These are phyloP conservation scores for Russula vinacea DNA, from an alignment of 768 basidiomycete species.

Conservation along the genomic window DNA sequence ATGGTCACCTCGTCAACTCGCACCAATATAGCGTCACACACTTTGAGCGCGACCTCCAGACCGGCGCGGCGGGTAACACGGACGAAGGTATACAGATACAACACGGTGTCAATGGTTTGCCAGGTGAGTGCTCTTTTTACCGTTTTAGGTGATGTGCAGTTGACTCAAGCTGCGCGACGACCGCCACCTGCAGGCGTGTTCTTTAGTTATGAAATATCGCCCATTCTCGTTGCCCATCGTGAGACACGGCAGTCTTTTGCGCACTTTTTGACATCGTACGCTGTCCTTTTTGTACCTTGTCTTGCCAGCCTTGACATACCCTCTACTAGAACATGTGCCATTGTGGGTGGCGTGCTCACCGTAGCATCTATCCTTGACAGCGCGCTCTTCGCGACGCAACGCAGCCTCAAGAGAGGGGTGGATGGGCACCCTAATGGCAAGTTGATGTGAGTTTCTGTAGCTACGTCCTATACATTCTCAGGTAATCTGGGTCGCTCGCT, in stretches of 20 bases:
- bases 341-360: conserved; percentile 95
- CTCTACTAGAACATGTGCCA: conserved; percentile 79
- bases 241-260: conserved; percentile 94
- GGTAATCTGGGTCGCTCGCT: background rate
- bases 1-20: conserved; percentile 72
- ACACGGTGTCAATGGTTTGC: conserved; percentile 71
- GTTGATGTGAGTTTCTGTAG: conserved; percentile 27
- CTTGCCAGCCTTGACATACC: conserved; percentile 10
- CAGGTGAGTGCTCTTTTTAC: conserved; percentile 40
- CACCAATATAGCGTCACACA: conserved; percentile 96
- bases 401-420: conserved; percentile 59
- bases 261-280: conserved; percentile 96
- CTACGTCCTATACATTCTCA: conserved; percentile 5
- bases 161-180: conserved; percentile 11
- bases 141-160: background rate
- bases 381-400: conserved; percentile 77
- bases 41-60: conserved; percentile 86
- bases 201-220: conserved; percentile 96
- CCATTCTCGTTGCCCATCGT: conserved; percentile 87
- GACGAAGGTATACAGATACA: conserved; percentile 65
- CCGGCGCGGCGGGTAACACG: conserved; percentile 57
- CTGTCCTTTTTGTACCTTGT: conserved; percentile 27
- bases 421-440: conserved; percentile 29
- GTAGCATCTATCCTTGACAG: conserved; percentile 88
- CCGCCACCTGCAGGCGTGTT: conserved; percentile 56